Evolutionary conservation across 108 stramenopile species (phyloP).

Genomic region (Cylindrotheca fusiformis): DNA sequence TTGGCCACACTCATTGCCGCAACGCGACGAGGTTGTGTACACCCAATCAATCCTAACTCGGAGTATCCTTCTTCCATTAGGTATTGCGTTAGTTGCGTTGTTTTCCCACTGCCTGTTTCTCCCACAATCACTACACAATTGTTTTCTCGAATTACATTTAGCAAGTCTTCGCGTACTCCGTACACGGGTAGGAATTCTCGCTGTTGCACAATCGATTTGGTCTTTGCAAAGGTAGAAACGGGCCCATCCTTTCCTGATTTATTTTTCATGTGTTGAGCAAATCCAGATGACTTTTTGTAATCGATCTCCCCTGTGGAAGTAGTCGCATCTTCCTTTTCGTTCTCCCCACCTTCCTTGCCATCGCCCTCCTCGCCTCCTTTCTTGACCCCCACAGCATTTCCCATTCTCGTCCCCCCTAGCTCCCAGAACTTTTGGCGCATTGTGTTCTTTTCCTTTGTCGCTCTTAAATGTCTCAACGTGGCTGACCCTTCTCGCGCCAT

Average conservation of each 20-base stretch:
- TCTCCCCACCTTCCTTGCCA: conserved; percentile 17
- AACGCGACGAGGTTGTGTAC: conserved; percentile 95
- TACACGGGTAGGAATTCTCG: conserved; percentile 94
- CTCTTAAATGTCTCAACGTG: conserved; percentile 67
- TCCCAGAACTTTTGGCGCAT: conserved; percentile 99
- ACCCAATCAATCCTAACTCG: conserved; percentile 93
- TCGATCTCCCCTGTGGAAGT: conserved; percentile 67
- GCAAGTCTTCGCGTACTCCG: conserved; percentile 90
- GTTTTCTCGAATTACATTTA: conserved; percentile 92
- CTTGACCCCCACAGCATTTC: conserved; percentile 85
- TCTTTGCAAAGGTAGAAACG: conserved; percentile 80
- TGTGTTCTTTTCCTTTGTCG: conserved; percentile 83
- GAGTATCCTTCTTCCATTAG: conserved; percentile 94
- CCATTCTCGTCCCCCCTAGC: conserved; percentile 95
- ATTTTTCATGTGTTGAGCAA: conserved; percentile 83
- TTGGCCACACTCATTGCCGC: conserved; percentile 99
- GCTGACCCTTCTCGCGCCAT: conserved; percentile 90
- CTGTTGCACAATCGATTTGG: conserved; percentile 90
- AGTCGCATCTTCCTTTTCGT: conserved; percentile 13
- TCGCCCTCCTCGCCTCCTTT: conserved; percentile 32
- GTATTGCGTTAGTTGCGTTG: conserved; percentile 98
- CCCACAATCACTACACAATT: conserved; percentile 90
- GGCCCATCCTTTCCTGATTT: conserved; percentile 39
- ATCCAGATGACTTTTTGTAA: conserved; percentile 88
- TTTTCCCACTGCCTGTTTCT: conserved; percentile 88